Base-by-base conservation (phyloP, 2,329 filamentous ascomycete genomes). In the Diaporthe humulicola region DNA sequence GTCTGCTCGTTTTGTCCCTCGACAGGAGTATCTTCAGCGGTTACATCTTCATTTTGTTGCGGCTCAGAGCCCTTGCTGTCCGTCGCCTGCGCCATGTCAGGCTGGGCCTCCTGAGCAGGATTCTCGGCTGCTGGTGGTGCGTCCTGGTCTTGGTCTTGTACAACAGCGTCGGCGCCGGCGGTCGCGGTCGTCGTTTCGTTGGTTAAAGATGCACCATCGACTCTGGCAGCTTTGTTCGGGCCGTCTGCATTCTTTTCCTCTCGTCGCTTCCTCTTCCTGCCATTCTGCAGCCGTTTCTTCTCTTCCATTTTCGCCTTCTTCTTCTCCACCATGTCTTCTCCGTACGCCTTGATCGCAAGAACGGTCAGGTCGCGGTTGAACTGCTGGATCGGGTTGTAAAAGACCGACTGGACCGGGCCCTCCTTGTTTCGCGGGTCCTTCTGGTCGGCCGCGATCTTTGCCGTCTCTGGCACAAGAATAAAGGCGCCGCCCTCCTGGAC, bases 361-460 rank as follows among this genome's bases (percentile, higher is more conserved):
- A 98, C 95, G 76, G 95, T 98, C 78, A 99, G 85, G 82, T 99
- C 97, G 61, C 97, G 93, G 84, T 99, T 99, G 88, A 98, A 99
- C 82, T 99, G 97, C 82, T 99, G 97, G 72, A 99, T 98, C 0
- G 97, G 96, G 80, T 99, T 99, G 89, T 99, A 99, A 82, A 99
- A 99, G 73, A 99, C 97, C 79, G 96, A 93, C 78, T 92, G 90
- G 52, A 91, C 88, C 78, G 91, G 88, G 70, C 92, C 89, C 79
- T 91, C 89, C 73, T 87, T 84, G 9, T 82, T 73, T 30, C 57
- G 48, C 12, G 17, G 17, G 14, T 82, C 73, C 84, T 82, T 79
- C 83, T 86, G 77, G 78, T 80, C 73, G 45, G 79, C 75, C 28
- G 77, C 77, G 10, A 77, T 73, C 64, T 79, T 79, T 42, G 77